phyloP scores from a whole-genome alignment of 2,329 filamentous ascomycete genomes.

The Ploettnerulaceae sp. region DNA sequence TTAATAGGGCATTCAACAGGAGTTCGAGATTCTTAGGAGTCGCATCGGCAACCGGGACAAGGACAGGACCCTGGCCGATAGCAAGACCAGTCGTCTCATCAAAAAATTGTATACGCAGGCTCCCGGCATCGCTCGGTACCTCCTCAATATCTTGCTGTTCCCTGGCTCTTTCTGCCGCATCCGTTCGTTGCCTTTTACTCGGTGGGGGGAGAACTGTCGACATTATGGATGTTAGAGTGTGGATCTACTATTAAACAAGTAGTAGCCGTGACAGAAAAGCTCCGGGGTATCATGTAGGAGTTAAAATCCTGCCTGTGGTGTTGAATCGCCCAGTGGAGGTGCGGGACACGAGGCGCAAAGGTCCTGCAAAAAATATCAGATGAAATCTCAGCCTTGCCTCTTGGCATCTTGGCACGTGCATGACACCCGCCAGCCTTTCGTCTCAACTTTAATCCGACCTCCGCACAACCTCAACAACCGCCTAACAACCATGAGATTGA shows the following conservation, averaged over 20 bases:
- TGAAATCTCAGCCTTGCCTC: constrained; percentile 26
- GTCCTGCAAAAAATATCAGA: constrained; percentile 18
- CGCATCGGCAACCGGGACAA: constrained; percentile 78
- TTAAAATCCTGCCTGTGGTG: too few species aligned
- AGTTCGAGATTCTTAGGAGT: constrained; percentile 85
- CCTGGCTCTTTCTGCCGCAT: constrained; percentile 64
- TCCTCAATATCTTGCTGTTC: constrained; percentile 70
- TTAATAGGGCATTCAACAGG: constrained; percentile 78
- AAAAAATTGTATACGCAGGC: constrained; percentile 80
- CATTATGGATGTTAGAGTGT: constrained; percentile 46
- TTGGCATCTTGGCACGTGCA: constrained; percentile 12
- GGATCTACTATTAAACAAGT: too few species aligned
- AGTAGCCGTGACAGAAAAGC: too few species aligned
- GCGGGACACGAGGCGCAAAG: constrained; percentile 7
- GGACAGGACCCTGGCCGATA: constrained; percentile 55
- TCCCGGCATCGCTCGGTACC: constrained; percentile 65
- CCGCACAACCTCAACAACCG: too few species aligned
- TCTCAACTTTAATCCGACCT: background rate
- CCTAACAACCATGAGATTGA: too few species aligned
- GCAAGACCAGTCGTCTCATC: constrained; percentile 73
- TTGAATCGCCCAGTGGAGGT: too few species aligned
- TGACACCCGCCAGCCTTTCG: background rate
- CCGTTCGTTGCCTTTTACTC: constrained; percentile 80
- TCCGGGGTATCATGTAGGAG: too few species aligned
- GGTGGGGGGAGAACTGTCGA: constrained; percentile 78